Conservation (phyloP, 2,329 filamentous ascomycete species). For the Claviceps maximensis region DNA sequence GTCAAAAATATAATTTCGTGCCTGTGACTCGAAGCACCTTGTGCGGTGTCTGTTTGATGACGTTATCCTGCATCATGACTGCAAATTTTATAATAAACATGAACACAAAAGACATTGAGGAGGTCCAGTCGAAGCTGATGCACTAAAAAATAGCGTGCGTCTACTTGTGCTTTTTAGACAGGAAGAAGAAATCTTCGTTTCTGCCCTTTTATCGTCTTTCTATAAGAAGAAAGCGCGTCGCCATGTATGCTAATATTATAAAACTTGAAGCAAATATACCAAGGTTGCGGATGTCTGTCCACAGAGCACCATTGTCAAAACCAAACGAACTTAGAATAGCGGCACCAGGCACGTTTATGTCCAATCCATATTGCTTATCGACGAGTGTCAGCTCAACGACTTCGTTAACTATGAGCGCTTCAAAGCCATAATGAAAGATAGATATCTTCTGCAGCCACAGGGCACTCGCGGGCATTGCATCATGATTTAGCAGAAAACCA, state of each 20-base stretch:
- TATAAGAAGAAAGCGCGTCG: conserved; percentile 87
- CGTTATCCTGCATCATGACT: background rate
- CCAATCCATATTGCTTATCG: conserved; percentile 89
- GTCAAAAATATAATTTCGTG: too few relatives aligned
- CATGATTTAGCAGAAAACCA: conserved; percentile 84
- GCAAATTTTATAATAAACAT: background rate
- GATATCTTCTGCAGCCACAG: conserved; percentile 87
- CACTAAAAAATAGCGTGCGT: background rate
- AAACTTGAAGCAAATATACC: conserved; percentile 73
- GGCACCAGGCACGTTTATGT: conserved; percentile 90
- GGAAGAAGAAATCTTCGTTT: background rate
- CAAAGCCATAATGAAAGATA: conserved; percentile 97
- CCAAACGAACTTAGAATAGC: conserved; percentile 91
- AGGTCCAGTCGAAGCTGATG: background rate
- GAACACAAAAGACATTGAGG: background rate
- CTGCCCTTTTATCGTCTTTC: conserved; percentile 49
- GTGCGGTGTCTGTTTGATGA: background rate
- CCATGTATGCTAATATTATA: conserved; percentile 73
- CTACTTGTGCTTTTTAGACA: background rate
- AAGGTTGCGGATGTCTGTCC: conserved; percentile 71
- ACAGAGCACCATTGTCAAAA: conserved; percentile 77
- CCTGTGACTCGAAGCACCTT: background rate
- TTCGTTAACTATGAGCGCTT: conserved; percentile 94
- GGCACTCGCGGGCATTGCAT: conserved; percentile 75
- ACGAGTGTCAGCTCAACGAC: conserved; percentile 79